These are phyloP conservation scores for Eimeria sp. DNA, from an alignment of 169 alveolate genomes.

Conservation along the genomic window DNA sequence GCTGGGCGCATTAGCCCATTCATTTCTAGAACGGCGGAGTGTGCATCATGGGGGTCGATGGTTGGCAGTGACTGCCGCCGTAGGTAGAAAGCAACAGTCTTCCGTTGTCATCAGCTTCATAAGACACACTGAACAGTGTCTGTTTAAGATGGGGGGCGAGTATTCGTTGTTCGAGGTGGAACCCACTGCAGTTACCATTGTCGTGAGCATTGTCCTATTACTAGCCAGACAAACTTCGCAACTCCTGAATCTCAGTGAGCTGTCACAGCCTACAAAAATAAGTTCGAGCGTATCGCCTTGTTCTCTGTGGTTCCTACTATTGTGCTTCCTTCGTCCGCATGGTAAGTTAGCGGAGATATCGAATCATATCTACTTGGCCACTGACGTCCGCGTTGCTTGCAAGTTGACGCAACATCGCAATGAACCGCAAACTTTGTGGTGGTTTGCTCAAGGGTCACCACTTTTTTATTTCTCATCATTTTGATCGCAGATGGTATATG, in stretches of 20 bases:
- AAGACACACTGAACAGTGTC: not conserved
- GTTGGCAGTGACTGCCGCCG: slow-evolving; percentile 66
- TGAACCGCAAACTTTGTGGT: not conserved
- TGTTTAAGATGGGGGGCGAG: not conserved
- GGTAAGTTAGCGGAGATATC: not conserved
- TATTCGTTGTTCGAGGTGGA: not conserved
- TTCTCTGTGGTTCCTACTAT: not conserved
- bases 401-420: not conserved
- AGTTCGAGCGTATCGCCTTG: not conserved
- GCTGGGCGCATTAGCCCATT: slow-evolving; percentile 46
- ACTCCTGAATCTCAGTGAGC: not conserved
- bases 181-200: not conserved
- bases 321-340: not conserved
- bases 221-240: not conserved
- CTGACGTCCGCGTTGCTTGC: not conserved
- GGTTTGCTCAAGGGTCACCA: not conserved
- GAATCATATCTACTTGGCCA: not conserved
- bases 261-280: not conserved
- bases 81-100: not conserved
- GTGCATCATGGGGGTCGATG: slow-evolving; percentile 38
- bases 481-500: not conserved
- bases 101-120: not conserved
- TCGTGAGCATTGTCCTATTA: not conserved
- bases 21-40: slow-evolving; percentile 30
- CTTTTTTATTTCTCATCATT: not conserved